Evolutionary conservation across 2,329 filamentous ascomycete species (phyloP), one percentile per base, ranked within the genome.

Genomic region (Cercospora sojina): DNA sequence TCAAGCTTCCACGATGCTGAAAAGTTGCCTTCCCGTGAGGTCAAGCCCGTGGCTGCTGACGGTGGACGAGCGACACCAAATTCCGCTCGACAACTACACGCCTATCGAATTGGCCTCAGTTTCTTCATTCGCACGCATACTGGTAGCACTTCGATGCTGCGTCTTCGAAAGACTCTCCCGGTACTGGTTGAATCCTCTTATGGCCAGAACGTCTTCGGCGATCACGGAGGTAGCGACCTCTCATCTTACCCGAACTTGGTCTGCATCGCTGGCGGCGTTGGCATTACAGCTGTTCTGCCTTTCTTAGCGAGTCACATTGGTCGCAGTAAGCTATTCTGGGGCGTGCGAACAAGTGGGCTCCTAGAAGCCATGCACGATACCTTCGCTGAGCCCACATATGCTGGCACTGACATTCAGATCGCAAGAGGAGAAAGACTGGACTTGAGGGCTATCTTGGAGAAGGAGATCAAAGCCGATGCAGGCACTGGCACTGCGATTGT

Each of bases 261-360:
- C 8, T 77, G 81, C 56, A 77, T 85, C 43, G 80, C 74, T 1
- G 83, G 83, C 18, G 83, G 83, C 8, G 81, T 84, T 29, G 83
- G 83, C 51, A 82, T 85, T 70, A 84, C 83, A 0, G 80, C 76
- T 2, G 55, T 82, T 13, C 66, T 84, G 0, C 77, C 79, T 3
- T 78, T 75, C 58, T 43, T 79, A 3, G 59, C 64, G 16, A 59
- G 59, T 43, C 80, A 80, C 62, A 60, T 31, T n/a, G 68, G 69
- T 47, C 64, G 20, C 78, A 79, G 64, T 66, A 80, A 79, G 67
- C 72, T 82, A 0, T 74, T 38, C 55, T 83, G 78, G 78, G 78
- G 77, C 59, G 69, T 79, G 18, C n/a, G 67, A 57, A 63, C 65
- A 65, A 20, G 66, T 79, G 32, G 72, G 73, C 25, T 72, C 18